Evolutionary conservation across 2,329 filamentous ascomycete species (phyloP), one percentile per base, ranked within the genome.

Genomic region (Xylariales sp.): DNA sequence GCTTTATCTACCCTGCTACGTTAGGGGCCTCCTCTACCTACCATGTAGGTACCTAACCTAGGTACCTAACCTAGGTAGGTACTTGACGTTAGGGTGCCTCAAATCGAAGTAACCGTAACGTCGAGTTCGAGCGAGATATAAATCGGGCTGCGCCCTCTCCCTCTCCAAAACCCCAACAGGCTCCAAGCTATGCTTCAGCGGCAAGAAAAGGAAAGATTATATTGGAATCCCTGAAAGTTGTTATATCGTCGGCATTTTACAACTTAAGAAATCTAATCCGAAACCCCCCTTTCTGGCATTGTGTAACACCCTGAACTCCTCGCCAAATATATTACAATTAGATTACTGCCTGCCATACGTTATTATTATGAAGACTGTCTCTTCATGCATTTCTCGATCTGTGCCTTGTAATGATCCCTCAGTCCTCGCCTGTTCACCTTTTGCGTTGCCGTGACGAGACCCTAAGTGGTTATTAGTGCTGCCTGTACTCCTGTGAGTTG

Each of bases 381-480:
- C 7, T 76, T 77, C 67, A 82, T 78, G 36, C 79, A 80, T 50
- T 80, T 79, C n/a, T 81, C 74, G 60, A 89, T 87, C 62, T 88
- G 81, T 74, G 82, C 80, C 73, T 81, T 80, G 75, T 86, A 89
- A 59, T 78, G 80, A 45, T 84, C 82, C 72, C 81, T 83, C 54
- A 89, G 80, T 32, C 79, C 81, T 71, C 83, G 82, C 66, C 87
- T 82, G 80, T 89, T 88, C 49, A 89, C 80, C 78, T 89, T 89
- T 69, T 88, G 85, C 6, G 87, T 89, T n/a, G 86, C 87, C 39
- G 87, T 89, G 36, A 88, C 86, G 34, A 89, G 80, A 2, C 86
- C 86, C 86, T 89, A 64, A 18, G 4, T 30, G 18, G 18, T 56
- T 28, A 39, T 69, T 9, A 71, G 61, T 48, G 55, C 45, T 43